Evolutionary conservation across 176 grass and related monocot genomes (phyloP).

Genomic region (Juncus inflexus): DNA sequence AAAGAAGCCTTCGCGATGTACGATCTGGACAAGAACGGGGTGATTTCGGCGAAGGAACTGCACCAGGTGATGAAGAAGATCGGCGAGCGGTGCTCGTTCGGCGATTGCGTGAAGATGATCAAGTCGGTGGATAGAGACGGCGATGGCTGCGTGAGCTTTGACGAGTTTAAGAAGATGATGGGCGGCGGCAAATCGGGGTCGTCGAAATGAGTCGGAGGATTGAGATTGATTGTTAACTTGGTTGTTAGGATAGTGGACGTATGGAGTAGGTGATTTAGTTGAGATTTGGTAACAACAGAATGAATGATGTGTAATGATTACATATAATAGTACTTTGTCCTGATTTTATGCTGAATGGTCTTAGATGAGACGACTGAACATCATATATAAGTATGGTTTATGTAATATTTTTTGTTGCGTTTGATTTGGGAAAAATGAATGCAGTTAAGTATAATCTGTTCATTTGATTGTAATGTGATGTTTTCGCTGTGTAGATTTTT

Average conservation of each 20-base stretch:
- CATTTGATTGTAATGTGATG: no score
- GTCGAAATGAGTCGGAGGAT: conserved; percentile 10
- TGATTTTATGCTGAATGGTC: neutral
- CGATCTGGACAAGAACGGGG: conserved; percentile 57
- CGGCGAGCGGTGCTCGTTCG: conserved; percentile 43
- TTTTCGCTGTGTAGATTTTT: no score
- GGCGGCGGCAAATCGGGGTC: neutral
- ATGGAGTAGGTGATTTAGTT: no score
- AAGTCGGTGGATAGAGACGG: conserved; percentile 61
- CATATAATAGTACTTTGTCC: no score
- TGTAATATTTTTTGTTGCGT: no score
- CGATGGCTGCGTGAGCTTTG: conserved; percentile 66
- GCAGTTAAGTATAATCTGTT: no score
- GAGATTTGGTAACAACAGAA: no score
- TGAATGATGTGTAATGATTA: no score
- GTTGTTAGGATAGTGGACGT: no score
- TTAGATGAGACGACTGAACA: conserved; percentile 8
- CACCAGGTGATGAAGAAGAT: conserved; percentile 44
- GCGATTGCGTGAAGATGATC: conserved; percentile 77
- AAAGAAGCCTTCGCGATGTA: conserved; percentile 69
- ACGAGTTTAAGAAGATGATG: conserved; percentile 98
- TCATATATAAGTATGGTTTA: no score
- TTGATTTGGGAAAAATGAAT: no score
- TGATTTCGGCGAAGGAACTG: conserved; percentile 70
- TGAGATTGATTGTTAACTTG: no score